Evolutionary conservation across 306 rosid genomes (phyloP).

Genomic region (Pachyrhizus erosus): DNA sequence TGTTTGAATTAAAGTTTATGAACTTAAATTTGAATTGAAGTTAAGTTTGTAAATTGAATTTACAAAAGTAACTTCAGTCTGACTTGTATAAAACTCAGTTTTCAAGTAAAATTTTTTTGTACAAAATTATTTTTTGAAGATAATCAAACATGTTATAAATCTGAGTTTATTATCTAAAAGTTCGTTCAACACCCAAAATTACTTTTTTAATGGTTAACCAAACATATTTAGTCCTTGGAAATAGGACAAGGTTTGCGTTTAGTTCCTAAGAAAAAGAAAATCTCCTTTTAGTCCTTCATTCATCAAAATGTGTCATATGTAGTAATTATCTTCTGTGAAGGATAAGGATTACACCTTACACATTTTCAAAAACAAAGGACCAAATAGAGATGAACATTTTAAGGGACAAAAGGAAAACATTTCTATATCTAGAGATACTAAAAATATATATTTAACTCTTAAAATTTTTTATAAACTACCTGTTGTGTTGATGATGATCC

Average conservation of each 20-base stretch:
- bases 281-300: not conserved
- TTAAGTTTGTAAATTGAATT: too few relatives aligned
- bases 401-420: not conserved
- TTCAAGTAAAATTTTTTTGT: too few relatives aligned
- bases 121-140: too few relatives aligned
- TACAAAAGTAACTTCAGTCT: too few relatives aligned
- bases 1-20: too few relatives aligned
- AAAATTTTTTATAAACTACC: conserved; percentile 52
- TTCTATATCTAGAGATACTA: not conserved
- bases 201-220: too few relatives aligned
- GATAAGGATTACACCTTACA: not conserved
- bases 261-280: not conserved
- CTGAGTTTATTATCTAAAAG: too few relatives aligned
- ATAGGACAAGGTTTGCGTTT: not conserved
- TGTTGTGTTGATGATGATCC: conserved; percentile 75
- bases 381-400: not conserved
- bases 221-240: not conserved
- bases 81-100: too few relatives aligned
- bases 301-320: not conserved
- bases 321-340: not conserved
- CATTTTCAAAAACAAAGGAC: not conserved
- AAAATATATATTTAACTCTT: not conserved
- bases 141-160: too few relatives aligned
- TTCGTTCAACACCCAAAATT: too few relatives aligned
- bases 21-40: too few relatives aligned